phyloP scores from a whole-genome alignment of 169 alveolate genomes.

The Eimeria brunetti region DNA sequence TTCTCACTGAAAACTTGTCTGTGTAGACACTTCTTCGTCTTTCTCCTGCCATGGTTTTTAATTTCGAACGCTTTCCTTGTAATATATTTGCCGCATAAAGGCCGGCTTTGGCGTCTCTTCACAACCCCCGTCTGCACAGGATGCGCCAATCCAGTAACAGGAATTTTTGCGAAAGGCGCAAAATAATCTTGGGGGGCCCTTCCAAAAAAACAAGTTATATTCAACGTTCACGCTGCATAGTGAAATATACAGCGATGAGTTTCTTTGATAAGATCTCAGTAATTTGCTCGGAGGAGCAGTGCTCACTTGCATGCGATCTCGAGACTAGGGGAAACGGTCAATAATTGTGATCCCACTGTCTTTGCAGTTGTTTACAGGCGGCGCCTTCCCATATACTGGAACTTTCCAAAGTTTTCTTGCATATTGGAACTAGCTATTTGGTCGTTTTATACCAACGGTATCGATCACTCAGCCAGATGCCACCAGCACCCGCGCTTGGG shows the following conservation, averaged over 20 bases:
- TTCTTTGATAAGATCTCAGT: neutral
- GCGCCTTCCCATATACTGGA: neutral
- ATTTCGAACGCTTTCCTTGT: neutral
- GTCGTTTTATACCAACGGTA: neutral
- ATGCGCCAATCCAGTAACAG: neutral
- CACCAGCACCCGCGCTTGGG: neutral
- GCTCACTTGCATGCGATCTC: neutral
- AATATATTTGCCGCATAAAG: neutral
- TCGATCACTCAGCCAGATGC: neutral
- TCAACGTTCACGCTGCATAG: neutral
- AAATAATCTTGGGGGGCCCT: neutral
- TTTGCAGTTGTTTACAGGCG: neutral
- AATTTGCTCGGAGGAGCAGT: neutral
- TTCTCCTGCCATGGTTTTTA: constrained; percentile 4
- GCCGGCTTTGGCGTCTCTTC: neutral
- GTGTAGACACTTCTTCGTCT: neutral
- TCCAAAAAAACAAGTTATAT: neutral
- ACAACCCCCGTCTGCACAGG: neutral
- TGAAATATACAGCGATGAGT: neutral
- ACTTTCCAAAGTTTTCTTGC: neutral
- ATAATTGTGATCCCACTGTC: neutral
- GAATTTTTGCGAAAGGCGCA: neutral
- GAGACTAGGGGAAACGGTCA: neutral
- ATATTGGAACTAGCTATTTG: neutral
- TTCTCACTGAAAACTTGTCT: constrained; percentile 12